phyloP scores from a whole-genome alignment of 768 basidiomycete species.

The Trametes gibbosa region DNA sequence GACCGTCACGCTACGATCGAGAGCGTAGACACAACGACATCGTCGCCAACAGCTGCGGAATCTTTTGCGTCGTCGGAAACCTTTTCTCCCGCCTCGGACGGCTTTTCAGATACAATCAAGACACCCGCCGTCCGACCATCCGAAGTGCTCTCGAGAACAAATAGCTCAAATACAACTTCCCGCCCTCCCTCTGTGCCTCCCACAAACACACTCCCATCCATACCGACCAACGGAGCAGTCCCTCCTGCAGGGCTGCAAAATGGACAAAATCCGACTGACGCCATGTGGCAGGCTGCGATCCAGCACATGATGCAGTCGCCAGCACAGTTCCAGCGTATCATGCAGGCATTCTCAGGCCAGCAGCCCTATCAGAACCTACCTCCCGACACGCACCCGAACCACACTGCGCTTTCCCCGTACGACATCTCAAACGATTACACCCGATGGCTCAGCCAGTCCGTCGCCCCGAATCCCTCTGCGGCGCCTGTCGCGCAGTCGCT shows the following conservation, averaged over 20 bases:
- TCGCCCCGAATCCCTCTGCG: conserved; percentile 23
- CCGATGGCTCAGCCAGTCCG: conserved; percentile 19
- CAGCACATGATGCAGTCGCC: conserved; percentile 51
- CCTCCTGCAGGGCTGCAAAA: neutral
- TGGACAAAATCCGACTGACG: conserved; percentile 36
- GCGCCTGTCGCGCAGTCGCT: conserved; percentile 24
- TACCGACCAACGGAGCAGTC: neutral
- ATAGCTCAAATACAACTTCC: conserved; percentile 2
- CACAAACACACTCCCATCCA: neutral
- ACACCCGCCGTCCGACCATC: conserved; percentile 2
- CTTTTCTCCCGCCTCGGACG: conserved; percentile 29
- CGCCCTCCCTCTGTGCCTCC: neutral
- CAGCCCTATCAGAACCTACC: conserved; percentile 17
- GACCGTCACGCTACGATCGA: conserved; percentile 45
- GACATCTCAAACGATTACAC: conserved; percentile 12
- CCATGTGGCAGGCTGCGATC: conserved; percentile 48
- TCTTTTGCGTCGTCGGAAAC: conserved; percentile 33
- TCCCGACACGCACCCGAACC: neutral
- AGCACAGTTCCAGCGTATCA: conserved; percentile 54
- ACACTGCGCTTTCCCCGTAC: conserved; percentile 12
- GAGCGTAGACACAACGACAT: conserved; percentile 41
- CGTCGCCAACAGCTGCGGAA: conserved; percentile 31
- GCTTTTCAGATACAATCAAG: conserved; percentile 5
- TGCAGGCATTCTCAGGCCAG: conserved; percentile 27
- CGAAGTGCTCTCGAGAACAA: conserved; percentile 1